Conservation (phyloP, 441 rosid genomes). For the Mallotus repandus region DNA sequence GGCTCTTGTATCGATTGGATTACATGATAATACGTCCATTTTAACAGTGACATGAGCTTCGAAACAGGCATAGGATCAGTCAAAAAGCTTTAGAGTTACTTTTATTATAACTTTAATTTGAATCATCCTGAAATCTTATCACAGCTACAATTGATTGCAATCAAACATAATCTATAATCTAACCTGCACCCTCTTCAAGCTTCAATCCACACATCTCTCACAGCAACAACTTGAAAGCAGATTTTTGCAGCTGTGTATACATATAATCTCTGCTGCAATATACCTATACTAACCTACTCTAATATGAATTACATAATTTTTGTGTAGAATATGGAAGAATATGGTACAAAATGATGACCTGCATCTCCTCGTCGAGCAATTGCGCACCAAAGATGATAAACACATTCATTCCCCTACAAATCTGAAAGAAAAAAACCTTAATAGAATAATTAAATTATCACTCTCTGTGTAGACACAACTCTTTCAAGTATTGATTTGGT, state of each 20-base stretch:
- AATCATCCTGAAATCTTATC: not conserved
- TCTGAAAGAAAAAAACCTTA: not conserved
- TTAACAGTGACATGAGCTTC: too few relatives aligned
- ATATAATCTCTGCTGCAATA: conserved; percentile 12
- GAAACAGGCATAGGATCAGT: too few relatives aligned
- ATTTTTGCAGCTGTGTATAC: conserved; percentile 8
- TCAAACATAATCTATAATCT: conserved; percentile 7
- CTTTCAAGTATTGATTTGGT: conserved; percentile 38
- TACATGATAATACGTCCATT: too few relatives aligned
- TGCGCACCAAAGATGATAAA: not conserved
- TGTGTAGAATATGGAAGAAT: conserved; percentile 7
- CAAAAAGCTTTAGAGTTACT: too few relatives aligned
- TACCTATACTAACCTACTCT: conserved; percentile 14
- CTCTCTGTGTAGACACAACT: conserved; percentile 42
- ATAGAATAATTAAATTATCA: conserved; percentile 20
- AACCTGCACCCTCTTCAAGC: conserved; percentile 6
- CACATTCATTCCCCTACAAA: too few relatives aligned
- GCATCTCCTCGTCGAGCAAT: conserved; percentile 9
- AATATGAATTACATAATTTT: not conserved
- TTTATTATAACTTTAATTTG: too few relatives aligned
- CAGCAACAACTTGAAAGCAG: not conserved
- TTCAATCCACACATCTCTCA: not conserved
- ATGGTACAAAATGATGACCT: conserved; percentile 13
- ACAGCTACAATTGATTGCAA: conserved; percentile 15
- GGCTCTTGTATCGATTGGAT: not conserved